These are phyloP conservation scores for Ogataea polymorpha DNA, from an alignment of 805 yeast genomes.

Conservation along the genomic window DNA sequence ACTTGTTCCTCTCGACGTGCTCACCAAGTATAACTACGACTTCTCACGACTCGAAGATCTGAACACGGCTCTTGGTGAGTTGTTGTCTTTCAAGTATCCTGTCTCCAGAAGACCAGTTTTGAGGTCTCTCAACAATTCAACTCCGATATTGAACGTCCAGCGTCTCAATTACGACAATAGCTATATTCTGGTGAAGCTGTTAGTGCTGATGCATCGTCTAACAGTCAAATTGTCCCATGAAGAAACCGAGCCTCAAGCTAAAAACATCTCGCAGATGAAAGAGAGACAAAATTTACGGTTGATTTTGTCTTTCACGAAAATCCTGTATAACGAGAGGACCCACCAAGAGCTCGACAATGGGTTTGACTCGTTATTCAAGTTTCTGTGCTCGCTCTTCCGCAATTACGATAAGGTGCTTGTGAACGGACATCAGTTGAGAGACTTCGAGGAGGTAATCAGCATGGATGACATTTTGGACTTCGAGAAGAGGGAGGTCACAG, in stretches of 20 bases:
- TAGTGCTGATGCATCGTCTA: constrained; percentile 22
- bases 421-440: constrained; percentile 16
- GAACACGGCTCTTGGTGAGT: constrained; percentile 17
- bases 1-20: constrained; percentile 24
- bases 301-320: constrained; percentile 32
- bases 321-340: constrained; percentile 24
- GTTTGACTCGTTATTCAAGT: constrained; percentile 33
- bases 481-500: constrained; percentile 10
- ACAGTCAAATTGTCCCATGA: constrained; percentile 27
- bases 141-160: constrained; percentile 10
- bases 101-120: background rate
- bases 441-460: constrained; percentile 24
- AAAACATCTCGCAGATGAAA: constrained; percentile 19
- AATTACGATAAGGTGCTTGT: constrained; percentile 22
- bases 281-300: constrained; percentile 31
- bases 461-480: constrained; percentile 26
- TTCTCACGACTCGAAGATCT: constrained; percentile 16
- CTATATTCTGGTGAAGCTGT: constrained; percentile 41
- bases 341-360: constrained; percentile 25
- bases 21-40: constrained; percentile 10
- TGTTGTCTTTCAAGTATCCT: constrained; percentile 18
- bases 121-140: background rate
- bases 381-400: constrained; percentile 23
- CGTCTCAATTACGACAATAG: constrained; percentile 28
- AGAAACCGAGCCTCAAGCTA: constrained; percentile 23